Percentiles rank a stretch among this genome's conserved stretches.
These are phyloP conservation scores for Viola pubescens DNA, from an alignment of 441 rosid genomes.

Conservation along the genomic window DNA sequence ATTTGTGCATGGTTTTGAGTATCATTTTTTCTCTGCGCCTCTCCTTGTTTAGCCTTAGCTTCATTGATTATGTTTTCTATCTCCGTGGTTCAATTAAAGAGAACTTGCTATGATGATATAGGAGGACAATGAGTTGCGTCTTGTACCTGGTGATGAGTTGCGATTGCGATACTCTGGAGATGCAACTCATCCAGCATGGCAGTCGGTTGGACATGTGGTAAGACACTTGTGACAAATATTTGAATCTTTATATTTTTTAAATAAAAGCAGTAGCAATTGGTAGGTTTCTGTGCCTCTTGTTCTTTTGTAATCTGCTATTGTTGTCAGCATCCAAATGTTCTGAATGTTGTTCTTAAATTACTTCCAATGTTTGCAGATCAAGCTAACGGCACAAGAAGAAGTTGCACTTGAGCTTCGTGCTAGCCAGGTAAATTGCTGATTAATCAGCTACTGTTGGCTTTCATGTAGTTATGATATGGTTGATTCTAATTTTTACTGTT, in stretches of 20 bases:
- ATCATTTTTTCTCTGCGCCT: not conserved
- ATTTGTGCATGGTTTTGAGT: not conserved
- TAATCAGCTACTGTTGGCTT: not conserved
- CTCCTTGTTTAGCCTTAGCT: not conserved
- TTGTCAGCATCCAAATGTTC: not conserved
- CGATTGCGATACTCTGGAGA: slow-evolving; percentile 94
- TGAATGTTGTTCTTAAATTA: not conserved
- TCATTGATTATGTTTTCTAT: slow-evolving; percentile 1
- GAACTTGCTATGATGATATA: slow-evolving; percentile 26
- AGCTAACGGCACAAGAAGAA: slow-evolving; percentile 96
- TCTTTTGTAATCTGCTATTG: too few species aligned
- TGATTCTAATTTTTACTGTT: slow-evolving; percentile 14
- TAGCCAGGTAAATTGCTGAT: slow-evolving; percentile 54
- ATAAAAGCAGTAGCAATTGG: not conserved
- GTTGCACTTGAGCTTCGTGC: slow-evolving; percentile 98
- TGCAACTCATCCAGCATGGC: slow-evolving; percentile 98
- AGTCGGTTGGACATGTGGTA: slow-evolving; percentile 99
- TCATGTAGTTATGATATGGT: not conserved
- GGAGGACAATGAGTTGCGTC: slow-evolving; percentile 97
- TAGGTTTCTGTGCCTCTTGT: too few species aligned
- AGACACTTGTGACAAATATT: slow-evolving; percentile 20
- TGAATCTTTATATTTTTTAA: slow-evolving; percentile 8
- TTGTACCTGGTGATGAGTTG: slow-evolving; percentile 97
- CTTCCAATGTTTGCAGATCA: slow-evolving; percentile 63
- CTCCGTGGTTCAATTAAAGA: too few species aligned